Evolutionary conservation across 1,139 yeast species (phyloP), one percentile per base, ranked within the genome.

Genomic region (Lodderomyces beijingensis): DNA sequence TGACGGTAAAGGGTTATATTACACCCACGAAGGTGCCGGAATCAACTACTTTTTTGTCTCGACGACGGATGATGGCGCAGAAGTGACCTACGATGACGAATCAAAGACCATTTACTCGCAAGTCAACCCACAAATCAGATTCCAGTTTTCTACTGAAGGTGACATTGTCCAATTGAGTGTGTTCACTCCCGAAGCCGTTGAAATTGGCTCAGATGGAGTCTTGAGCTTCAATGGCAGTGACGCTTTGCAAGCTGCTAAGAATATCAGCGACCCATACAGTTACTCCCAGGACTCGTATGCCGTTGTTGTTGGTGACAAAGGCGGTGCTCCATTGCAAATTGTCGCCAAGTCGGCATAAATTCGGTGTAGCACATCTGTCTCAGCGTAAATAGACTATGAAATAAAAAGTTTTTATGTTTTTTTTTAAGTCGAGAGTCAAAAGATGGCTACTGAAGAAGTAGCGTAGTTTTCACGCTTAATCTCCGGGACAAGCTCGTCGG

Each of bases 21-120:
- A 59, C 22, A 40, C 43, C 30, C 79, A 73, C 46, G 77, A 70
- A 53, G 80, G 81, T 50, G 80, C 80, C 28, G 80, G 69, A 37
- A 53, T 71, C 45, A 60, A 67, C 57, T 73, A 68, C 50, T 48
- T 63, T 33, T 62, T 67, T 50, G 45, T 70, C 14, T 10, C 22
- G 9, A 26, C 16, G 9, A 11, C 11, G 21, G 20, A 13, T 7
- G 30, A 10, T 19, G 40, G 36, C 22, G 35, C 33, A 25, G 27
- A 30, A 24, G 27, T 46, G 27, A 79, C 71, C 46, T 76, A 70
- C 50, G 80, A 80, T 49, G 28, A 30, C 14, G 31, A 27, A 19
- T 21, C 33, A 15, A 19, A 25, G 25, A 13, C 30, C 27, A 21
- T 38, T 27, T 27, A 18, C 22, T 10, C 10, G 3, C 20, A 16